Evolutionary conservation across 1,139 yeast species (phyloP), one percentile per base, ranked within the genome.

Genomic region (Yamadazyma songkhlaensis): DNA sequence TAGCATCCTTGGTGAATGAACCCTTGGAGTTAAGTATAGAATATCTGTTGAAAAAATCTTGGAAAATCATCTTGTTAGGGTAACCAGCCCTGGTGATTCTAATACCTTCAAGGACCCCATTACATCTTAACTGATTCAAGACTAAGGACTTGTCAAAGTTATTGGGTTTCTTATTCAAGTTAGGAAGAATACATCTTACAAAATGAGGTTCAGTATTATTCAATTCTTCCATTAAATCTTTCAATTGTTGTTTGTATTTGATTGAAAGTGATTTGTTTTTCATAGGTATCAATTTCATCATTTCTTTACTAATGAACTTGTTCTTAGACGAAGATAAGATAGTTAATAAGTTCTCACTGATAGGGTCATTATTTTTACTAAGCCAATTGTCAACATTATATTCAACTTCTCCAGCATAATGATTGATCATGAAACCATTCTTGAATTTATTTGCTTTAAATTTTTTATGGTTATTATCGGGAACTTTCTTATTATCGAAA

Each of bases 61-160:
- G 77, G 59, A 90, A 92, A 34, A 83, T 77, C 57, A 92, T 77
- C 48, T 97, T 77, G 60, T 94, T 94, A 1, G 99, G 98, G 57
- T 85, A 94, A 3, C 99, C 99, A 11, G 96, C 90, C 47, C 99
- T 74, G 0, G 97, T 96, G 45, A 94, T 92, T 60, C 98, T 75
- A 31, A 94, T 94, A 46, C 99, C 99, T 67, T 94, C 99, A 35
- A 94, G 66, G 10, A 94, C 99, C 74, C 99, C 99, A 57, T 94
- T 94, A 57, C 97, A 94, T 45, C 97, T 74, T 43, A 94, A 71
- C 61, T 94, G 99, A 43, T 86, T 92, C 36, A 92, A 67, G 3
- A 94, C 96, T 29, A 94, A 65, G 23, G 63, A 66, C 51, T 84
- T 87, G 51, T 89, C 90, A 53, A 92, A 84, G 35, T 72, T 67